These are phyloP conservation scores for Arachis stenosperma DNA, from an alignment of 306 rosid species.

Conservation along the genomic window DNA sequence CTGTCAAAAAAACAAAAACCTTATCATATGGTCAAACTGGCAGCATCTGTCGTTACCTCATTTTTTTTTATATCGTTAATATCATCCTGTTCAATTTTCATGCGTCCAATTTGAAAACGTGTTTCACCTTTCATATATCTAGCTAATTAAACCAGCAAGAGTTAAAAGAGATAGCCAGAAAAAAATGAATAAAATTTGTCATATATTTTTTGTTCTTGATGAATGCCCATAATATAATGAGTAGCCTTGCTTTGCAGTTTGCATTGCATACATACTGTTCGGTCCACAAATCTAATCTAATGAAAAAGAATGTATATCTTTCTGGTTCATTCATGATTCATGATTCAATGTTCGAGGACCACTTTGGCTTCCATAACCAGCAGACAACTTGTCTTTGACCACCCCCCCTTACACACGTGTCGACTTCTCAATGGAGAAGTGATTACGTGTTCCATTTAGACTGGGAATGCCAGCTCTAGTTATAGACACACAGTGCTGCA, in stretches of 20 bases:
- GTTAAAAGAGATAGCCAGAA: not conserved
- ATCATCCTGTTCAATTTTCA: not conserved
- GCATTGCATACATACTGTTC: no score
- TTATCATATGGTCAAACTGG: not conserved
- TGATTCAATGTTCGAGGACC: not conserved
- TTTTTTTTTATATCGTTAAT: not conserved
- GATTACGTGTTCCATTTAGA: not conserved
- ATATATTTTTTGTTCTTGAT: no score
- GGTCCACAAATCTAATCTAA: not conserved
- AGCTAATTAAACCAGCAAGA: not conserved
- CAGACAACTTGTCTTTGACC: not conserved
- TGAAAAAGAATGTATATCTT: not conserved
- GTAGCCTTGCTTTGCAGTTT: no score
- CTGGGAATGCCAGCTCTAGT: not conserved
- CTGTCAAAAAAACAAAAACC: no score
- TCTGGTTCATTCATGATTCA: no score
- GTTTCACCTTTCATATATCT: not conserved
- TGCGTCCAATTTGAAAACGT: not conserved
- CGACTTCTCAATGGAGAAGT: not conserved
- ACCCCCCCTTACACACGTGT: not conserved
- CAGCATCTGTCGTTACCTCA: not conserved
- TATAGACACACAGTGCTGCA: no score
- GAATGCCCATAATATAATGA: no score
- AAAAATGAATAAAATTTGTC: no score
- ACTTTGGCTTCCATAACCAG: not conserved